A percentile compares a stretch with the other conserved stretches of the same genome.
phyloP scores from a whole-genome alignment of 192 early-diverging fungal species.

The Podila epicladia region DNA sequence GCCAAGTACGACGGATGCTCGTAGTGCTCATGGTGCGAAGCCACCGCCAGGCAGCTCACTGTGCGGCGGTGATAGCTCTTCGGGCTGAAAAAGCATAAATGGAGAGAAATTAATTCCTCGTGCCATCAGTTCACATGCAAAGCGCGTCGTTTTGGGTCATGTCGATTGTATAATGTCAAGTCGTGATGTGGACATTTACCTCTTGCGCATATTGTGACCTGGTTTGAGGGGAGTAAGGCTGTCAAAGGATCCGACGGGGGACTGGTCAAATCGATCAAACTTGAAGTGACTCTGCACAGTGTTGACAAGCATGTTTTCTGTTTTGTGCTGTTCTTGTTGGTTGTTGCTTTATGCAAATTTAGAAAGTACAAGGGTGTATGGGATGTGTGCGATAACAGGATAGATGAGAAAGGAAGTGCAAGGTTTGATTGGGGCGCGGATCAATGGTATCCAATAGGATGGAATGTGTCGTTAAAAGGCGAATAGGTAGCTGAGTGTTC shows the following conservation, averaged over 20 bases:
- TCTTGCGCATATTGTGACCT: conserved; percentile 15
- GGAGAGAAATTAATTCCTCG: background rate
- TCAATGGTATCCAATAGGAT: background rate
- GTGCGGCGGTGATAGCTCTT: conserved; percentile 40
- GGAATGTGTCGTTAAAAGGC: background rate
- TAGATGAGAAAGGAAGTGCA: background rate
- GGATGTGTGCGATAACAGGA: background rate
- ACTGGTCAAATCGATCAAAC: conserved; percentile 36
- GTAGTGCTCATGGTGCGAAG: conserved; percentile 41
- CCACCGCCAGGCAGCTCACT: conserved; percentile 48
- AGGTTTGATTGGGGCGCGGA: background rate
- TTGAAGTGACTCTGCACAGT: conserved; percentile 43
- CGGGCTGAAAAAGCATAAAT: background rate
- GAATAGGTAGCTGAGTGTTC: too few relatives aligned
- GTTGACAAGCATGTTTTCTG: conserved; percentile 33
- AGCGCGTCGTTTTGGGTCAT: background rate
- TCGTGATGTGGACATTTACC: conserved; percentile 10
- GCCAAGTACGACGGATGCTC: conserved; percentile 29
- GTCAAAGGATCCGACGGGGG: conserved; percentile 22
- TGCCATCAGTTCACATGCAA: background rate
- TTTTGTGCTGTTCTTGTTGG: background rate
- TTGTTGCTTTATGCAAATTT: background rate
- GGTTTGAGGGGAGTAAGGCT: conserved; percentile 15
- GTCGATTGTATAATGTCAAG: background rate
- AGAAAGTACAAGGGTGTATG: background rate